Evolutionary conservation across 257 asterid genomes (phyloP), one percentile per base, ranked within the genome.

Genomic region (Capsicum chinense): DNA sequence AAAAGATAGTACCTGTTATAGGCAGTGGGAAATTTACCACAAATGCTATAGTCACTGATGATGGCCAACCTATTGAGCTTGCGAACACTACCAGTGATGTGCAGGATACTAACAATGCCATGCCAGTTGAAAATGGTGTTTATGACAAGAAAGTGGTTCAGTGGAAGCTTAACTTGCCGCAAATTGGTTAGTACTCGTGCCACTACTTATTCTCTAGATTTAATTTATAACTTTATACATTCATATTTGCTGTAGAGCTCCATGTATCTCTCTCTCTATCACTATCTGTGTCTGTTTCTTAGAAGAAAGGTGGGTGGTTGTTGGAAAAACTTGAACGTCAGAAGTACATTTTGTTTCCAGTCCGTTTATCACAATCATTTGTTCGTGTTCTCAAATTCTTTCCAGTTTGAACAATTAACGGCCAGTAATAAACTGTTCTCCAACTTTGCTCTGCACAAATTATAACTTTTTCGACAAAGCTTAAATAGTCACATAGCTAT

Each of bases 21-120:
- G 99, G 98, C 87, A 94, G 96, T 86, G 98, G 97, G 81, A 94
- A 93, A 83, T 67, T 93, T 63, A 85, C 93, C 84, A 91, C 97
- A 82, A 78, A 78, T 54, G 64, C 64, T 78, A 83, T 92, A 89
- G 84, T 93, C 83, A 84, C 85, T 67, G 97, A 93, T 35, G 93
- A 91, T 81, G 95, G 93, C 78, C 92, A 87, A 74, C 95, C 94
- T 79, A 52, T 87, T 56, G 88, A 88, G 86, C 92, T 87, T 87
- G 87, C 88, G 35, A 54, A 33, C 33, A 54, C 50, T 78, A 7
- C 59, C 81, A 52, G 83, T 79, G 37, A 83, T 71, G 66, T 19
- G 33, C 82, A 78, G 54, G 86, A 79, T 78, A 63, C 63, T 78
- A 8, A 15, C 50, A 14, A 15, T 78, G 33, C 33, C 64, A 4